Percentiles rank a stretch among this genome's conserved stretches.
phyloP scores from a whole-genome alignment of 1,284 basidiomycete genomes.

The Vanrija pseudolonga region DNA sequence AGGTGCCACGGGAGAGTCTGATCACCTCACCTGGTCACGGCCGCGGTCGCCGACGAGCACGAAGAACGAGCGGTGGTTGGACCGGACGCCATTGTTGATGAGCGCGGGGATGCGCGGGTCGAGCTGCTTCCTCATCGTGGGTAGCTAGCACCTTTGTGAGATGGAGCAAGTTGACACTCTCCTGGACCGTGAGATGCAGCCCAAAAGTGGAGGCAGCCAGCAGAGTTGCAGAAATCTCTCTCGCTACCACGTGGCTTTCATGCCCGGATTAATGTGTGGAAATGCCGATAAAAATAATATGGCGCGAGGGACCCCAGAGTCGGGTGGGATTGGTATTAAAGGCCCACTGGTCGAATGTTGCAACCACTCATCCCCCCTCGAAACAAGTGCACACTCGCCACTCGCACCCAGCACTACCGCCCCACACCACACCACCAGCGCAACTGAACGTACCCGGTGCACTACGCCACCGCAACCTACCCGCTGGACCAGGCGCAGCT shows the following conservation, averaged over 20 bases:
- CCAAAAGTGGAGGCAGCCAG: not conserved
- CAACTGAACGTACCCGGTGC: too few species aligned
- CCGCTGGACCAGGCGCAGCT: too few species aligned
- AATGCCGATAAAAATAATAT: not conserved
- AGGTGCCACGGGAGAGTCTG: not conserved
- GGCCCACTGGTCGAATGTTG: too few species aligned
- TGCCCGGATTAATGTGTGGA: not conserved
- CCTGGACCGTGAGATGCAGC: too few species aligned
- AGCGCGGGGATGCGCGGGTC: conserved; percentile 90
- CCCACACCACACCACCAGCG: too few species aligned
- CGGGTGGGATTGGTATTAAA: too few species aligned
- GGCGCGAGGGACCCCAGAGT: too few species aligned
- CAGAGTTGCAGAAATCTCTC: conserved; percentile 5
- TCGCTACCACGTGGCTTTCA: not conserved
- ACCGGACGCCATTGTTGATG: conserved; percentile 88
- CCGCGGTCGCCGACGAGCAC: conserved; percentile 95
- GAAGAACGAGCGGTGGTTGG: conserved; percentile 92
- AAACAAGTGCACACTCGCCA: too few species aligned
- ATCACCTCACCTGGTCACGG: conserved; percentile 71
- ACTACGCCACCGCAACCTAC: too few species aligned
- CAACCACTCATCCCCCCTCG: too few species aligned
- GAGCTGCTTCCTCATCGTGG: conserved; percentile 55
- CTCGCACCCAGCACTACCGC: too few species aligned
- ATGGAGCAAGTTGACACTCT: not conserved
- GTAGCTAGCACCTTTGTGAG: conserved; percentile 3